These are phyloP conservation scores for Aureobasidium sp. DNA, from an alignment of 2,329 filamentous ascomycete genomes.

Conservation along the genomic window DNA sequence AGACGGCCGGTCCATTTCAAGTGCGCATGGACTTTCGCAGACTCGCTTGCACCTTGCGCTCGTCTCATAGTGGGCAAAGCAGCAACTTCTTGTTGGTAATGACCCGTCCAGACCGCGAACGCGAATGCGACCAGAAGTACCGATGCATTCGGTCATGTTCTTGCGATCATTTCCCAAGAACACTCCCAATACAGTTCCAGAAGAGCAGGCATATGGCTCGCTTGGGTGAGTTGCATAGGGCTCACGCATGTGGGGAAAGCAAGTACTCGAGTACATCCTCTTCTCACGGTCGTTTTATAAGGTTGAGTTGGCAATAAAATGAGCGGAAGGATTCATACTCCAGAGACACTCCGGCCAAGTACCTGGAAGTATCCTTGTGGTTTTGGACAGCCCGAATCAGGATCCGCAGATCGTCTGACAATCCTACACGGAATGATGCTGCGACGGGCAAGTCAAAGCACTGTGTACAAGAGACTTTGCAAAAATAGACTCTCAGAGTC, in stretches of 20 bases:
- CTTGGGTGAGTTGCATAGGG: not conserved
- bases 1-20: not conserved
- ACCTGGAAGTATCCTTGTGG: not conserved
- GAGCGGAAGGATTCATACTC: slow-evolving; percentile 1
- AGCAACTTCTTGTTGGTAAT: not conserved
- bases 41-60: not conserved
- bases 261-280: not conserved
- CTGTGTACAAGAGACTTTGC: not conserved
- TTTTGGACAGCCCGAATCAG: not conserved
- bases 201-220: not conserved
- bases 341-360: not conserved
- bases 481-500: slow-evolving; percentile 1
- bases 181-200: not conserved
- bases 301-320: not conserved
- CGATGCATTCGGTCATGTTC: not conserved
- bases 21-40: not conserved
- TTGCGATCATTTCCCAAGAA: not conserved
- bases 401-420: not conserved
- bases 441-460: not conserved
- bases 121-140: not conserved
- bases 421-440: not conserved
- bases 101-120: not conserved
- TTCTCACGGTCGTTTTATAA: not conserved
- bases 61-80: not conserved
- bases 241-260: not conserved